phyloP scores from a whole-genome alignment of 306 rosid genomes.

The Lupinus albus region DNA sequence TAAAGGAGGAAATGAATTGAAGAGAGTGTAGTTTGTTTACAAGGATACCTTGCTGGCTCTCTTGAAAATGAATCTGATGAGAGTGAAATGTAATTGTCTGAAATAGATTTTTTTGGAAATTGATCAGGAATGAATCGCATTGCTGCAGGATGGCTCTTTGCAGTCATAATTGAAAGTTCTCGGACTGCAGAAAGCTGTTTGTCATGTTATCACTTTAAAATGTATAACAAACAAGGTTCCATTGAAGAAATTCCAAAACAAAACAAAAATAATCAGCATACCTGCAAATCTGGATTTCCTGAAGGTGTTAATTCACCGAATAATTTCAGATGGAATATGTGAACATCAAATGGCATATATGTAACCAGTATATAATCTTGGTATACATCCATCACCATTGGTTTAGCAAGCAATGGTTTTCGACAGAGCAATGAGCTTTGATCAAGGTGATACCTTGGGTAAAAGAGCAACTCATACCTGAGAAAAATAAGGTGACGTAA shows the following conservation, averaged over 20 bases:
- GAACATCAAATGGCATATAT: conserved; percentile 92
- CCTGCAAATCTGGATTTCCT: conserved; percentile 84
- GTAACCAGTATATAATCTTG: conserved; percentile 87
- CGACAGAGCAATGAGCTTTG: conserved; percentile 93
- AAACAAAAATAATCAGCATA: conserved; percentile 16
- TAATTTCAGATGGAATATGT: conserved; percentile 76
- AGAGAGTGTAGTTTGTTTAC: conserved; percentile 23
- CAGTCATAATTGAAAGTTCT: conserved; percentile 98
- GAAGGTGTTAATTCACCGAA: conserved; percentile 83
- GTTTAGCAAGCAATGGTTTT: conserved; percentile 84
- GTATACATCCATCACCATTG: conserved; percentile 96
- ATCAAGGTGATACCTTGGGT: conserved; percentile 97
- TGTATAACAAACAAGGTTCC: conserved; percentile 54
- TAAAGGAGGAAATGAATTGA: conserved; percentile 32
- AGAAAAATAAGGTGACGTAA: conserved; percentile 40
- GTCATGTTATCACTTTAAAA: conserved; percentile 97
- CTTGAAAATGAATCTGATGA: conserved; percentile 57
- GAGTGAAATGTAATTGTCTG: conserved; percentile 57
- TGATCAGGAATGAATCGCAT: conserved; percentile 96
- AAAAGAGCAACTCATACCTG: conserved; percentile 94
- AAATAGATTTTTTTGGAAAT: conserved; percentile 62
- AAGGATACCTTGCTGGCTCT: conserved; percentile 85
- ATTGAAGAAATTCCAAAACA: conserved; percentile 30
- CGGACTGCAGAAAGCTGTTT: conserved; percentile 99
- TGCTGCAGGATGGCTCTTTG: conserved; percentile 98